Evolutionary conservation across 306 rosid genomes (phyloP).

Genomic region (Sesbania bispinosa): DNA sequence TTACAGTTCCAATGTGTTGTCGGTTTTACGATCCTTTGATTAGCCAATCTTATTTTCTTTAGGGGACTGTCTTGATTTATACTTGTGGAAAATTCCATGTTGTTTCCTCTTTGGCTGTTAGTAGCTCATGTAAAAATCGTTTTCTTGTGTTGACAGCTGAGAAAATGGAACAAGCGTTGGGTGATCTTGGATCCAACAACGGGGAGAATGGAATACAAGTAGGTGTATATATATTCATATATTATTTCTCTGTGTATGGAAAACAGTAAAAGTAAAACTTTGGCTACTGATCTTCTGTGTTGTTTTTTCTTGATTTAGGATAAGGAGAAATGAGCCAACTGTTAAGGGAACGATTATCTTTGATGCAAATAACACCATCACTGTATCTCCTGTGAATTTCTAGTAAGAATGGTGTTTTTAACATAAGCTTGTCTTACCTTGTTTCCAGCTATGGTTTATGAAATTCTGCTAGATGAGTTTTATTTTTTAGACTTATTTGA

Average conservation of each 20-base stretch:
- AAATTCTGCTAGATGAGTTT: neutral
- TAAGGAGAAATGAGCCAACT: no score
- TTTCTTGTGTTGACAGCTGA: no score
- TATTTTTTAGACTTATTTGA: conserved; percentile 17
- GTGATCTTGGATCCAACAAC: no score
- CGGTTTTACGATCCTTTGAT: conserved; percentile 4
- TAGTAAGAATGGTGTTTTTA: conserved; percentile 41
- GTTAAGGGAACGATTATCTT: no score
- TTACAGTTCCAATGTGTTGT: neutral
- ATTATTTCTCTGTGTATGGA: neutral
- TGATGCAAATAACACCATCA: no score
- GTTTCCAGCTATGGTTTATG: neutral
- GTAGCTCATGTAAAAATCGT: no score
- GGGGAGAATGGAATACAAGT: conserved; percentile 99
- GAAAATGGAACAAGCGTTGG: no score
- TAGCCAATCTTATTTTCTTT: conserved; percentile 13
- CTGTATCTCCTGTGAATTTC: no score
- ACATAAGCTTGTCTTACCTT: neutral
- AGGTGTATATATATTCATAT: conserved; percentile 23
- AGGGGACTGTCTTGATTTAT: conserved; percentile 87
- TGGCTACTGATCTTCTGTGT: no score
- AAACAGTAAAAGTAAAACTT: conserved; percentile 37
- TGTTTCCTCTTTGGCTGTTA: no score
- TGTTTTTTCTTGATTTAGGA: no score
- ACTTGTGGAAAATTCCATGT: no score